These are phyloP conservation scores for Aspergillus ruber DNA, from an alignment of 2,329 filamentous ascomycete species.

Conservation along the genomic window DNA sequence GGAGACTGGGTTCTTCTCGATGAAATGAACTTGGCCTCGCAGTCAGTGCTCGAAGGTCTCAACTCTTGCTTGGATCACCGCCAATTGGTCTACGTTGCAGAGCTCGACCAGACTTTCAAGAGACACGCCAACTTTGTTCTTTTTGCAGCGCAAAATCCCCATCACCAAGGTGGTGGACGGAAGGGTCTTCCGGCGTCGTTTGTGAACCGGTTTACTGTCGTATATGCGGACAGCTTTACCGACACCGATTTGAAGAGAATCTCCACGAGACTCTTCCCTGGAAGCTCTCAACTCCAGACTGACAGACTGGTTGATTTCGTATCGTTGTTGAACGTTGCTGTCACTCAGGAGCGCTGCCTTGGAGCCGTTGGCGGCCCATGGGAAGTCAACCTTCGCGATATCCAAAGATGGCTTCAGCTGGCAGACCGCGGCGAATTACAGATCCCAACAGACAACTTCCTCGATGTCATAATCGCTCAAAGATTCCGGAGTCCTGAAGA, in stretches of 20 bases:
- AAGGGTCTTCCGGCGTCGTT: slow-evolving; percentile 94
- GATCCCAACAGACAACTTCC: slow-evolving; percentile 64
- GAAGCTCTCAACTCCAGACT: slow-evolving; percentile 54
- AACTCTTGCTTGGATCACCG: slow-evolving; percentile 96
- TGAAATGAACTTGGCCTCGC: slow-evolving; percentile 97
- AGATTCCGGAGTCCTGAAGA: slow-evolving; percentile 73
- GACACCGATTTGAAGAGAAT: slow-evolving; percentile 76
- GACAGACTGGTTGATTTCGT: slow-evolving; percentile 70
- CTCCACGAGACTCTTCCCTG: slow-evolving; percentile 68
- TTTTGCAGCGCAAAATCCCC: slow-evolving; percentile 95
- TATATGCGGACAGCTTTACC: slow-evolving; percentile 87
- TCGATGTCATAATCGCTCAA: slow-evolving; percentile 76
- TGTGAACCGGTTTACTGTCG: slow-evolving; percentile 95
- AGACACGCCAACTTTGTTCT: slow-evolving; percentile 85
- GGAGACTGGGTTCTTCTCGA: slow-evolving; percentile 96
- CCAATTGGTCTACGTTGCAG: slow-evolving; percentile 90
- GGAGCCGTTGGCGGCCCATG: slow-evolving; percentile 66
- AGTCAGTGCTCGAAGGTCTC: slow-evolving; percentile 90
- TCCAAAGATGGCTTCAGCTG: slow-evolving; percentile 77
- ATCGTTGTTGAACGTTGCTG: slow-evolving; percentile 66
- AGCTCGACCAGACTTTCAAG: slow-evolving; percentile 88
- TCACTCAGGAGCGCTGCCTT: slow-evolving; percentile 52
- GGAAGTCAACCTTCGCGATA: slow-evolving; percentile 93
- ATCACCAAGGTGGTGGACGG: slow-evolving; percentile 90
- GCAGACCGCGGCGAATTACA: slow-evolving; percentile 56